These are phyloP conservation scores for Lasiosphaeria miniovina DNA, from an alignment of 495 filamentous ascomycete species.

Conservation along the genomic window DNA sequence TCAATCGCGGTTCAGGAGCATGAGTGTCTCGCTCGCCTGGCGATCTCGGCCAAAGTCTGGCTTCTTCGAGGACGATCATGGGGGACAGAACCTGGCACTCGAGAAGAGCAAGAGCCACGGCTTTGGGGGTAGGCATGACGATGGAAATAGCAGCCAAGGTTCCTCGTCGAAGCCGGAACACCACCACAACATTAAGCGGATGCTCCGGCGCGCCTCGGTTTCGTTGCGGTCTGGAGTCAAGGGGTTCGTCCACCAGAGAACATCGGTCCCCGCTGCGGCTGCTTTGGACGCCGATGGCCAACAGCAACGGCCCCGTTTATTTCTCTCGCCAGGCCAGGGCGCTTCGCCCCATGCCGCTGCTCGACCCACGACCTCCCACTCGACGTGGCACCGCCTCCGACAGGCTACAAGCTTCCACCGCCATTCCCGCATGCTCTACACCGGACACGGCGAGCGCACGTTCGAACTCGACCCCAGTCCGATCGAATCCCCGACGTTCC, in stretches of 20 bases:
- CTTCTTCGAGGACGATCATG: constrained; percentile 23
- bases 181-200: constrained; percentile 36
- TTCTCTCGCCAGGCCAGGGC: constrained; percentile 18
- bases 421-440: constrained; percentile 39
- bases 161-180: constrained; percentile 19
- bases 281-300: constrained; percentile 30
- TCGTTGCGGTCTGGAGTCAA: constrained; percentile 41
- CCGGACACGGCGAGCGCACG: constrained; percentile 31
- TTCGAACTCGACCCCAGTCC: constrained; percentile 31
- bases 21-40: constrained; percentile 39
- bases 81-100: constrained; percentile 18
- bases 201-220: constrained; percentile 49
- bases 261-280: constrained; percentile 41
- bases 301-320: constrained; percentile 20
- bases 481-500: constrained; percentile 37
- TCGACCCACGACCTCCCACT: constrained; percentile 46
- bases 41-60: constrained; percentile 31
- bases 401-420: constrained; percentile 48
- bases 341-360: neutral
- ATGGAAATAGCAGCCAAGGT: constrained; percentile 12
- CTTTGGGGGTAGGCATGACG: constrained; percentile 20
- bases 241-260: constrained; percentile 44
- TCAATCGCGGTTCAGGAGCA: constrained; percentile 28
- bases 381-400: constrained; percentile 46
- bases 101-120: constrained; percentile 34